Base-by-base conservation (phyloP, 768 basidiomycete genomes). In the Leccinum rimulosum region DNA sequence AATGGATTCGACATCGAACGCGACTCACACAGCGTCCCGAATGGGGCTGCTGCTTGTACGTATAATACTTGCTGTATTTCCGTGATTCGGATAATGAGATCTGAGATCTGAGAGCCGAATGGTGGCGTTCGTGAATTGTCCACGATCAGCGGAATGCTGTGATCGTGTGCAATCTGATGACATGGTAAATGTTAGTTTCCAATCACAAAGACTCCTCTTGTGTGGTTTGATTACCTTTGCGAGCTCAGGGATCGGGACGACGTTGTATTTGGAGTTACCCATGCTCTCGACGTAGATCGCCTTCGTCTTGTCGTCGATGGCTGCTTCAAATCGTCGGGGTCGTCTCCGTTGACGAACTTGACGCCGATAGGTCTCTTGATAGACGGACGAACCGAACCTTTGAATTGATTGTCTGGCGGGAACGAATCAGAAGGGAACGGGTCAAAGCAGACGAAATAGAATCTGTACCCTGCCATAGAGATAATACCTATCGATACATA, bases 291-390 rank as follows among this genome's bases (percentile, higher is more conserved):
- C 77, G 64, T 73, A 86, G 27, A 86, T 74, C 0, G 80, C 82
- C 61, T 81, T 86, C 19, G 87, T 87, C 7, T 79, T 82, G 17
- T 79, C 79, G 63, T 87, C 84, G 54, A 87, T 87, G 3, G 77
- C 84, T 0, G 77, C 77, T 4, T 70, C 75, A 84, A 84, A 2
- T 71, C 76, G 5, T 73, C 77, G 1, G 82, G 78, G 33, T 81
- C 76, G 36, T 79, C 76, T 8, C 74, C 73, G 0, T 74, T 57
- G 49, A 88, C 80, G 58, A 85, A 87, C 65, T 84, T 85, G 57
- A 78, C 76, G 9, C 69, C 62, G 57, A 88, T 84, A 10, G 2
- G 50, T 11, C 35, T 14, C 17, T 1, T 6, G 3, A 40, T n/a
- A 25, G 12, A 38, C 2, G 19, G 17, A n/a, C 1, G 10, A 40